Evolutionary conservation across 75 land plant genomes (phyloP), one percentile per base, ranked within the genome.

Genomic region (Azolla pinnata): DNA sequence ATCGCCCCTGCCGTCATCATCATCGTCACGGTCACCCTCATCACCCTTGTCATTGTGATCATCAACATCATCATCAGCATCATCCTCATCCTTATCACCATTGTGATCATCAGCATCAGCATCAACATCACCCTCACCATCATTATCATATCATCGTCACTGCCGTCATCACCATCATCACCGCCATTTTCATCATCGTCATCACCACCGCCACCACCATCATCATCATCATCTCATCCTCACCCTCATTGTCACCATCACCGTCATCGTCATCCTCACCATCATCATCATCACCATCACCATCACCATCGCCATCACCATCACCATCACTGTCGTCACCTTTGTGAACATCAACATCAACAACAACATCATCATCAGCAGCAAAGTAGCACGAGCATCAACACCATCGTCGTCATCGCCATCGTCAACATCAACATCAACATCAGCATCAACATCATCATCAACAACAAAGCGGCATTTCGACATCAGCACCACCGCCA

Each of bases 241-340:
- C 42, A 38, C 14, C 42, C 42, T 14, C 42, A 38, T 38, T 14
- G 12, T 14, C 42, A 38, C 14, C 42, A 7, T 14, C 42, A 38
- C 14, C 42, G 12, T 14, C 42, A 38, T 38, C 42, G 12, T 7
- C 42, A 38, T 38, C 42, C 42, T 7, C 42, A 38, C 14, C 42
- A 14, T 14, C 12, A 38, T 38, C 42, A 8, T 8, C 42, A 38
- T 38, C 42, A 14, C 42, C 42, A 38, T 38, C 42, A 14, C 42
- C 42, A 38, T 38, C 42, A 14, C n/a, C 42, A 38, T 38, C 42
- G 14, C 42, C 42, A 38, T 38, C 42, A n/a, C 42, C 42, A 38
- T 38, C 42, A 14, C 42, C 42, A 38, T 38, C 42, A 7, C 42
- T n/a, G n/a, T n/a, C n/a, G n/a, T n/a, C n/a, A n/a, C n/a, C n/a